Conservation (phyloP, 2,329 filamentous ascomycete species). For the Aspergillus tubingensis region DNA sequence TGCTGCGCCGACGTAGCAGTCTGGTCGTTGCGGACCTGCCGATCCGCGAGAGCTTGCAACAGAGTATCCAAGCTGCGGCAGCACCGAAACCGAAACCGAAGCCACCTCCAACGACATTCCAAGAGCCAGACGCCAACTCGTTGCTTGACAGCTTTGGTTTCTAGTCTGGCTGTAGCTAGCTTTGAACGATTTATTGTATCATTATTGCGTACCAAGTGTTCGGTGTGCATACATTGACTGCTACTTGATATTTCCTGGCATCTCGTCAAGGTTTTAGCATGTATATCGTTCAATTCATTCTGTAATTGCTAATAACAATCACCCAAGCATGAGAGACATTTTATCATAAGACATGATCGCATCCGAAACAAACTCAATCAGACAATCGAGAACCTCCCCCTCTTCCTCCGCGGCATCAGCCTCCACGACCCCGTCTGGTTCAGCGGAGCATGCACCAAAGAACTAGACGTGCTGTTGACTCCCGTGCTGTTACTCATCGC, state of each 20-base stretch:
- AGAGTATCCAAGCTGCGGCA: conserved; percentile 40
- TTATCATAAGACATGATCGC: background rate
- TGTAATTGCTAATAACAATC: background rate
- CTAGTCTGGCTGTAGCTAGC: conserved; percentile 42
- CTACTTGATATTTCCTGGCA: too few species aligned
- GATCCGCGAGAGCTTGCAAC: conserved; percentile 43
- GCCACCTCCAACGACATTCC: conserved; percentile 72
- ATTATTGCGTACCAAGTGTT: too few species aligned
- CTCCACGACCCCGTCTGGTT: background rate
- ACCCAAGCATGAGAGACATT: background rate
- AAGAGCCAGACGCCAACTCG: conserved; percentile 88
- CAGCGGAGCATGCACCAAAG: background rate
- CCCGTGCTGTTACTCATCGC: background rate
- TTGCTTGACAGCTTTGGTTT: conserved; percentile 93
- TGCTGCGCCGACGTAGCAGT: conserved; percentile 72
- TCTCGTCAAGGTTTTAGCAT: too few species aligned
- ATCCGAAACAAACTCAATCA: background rate
- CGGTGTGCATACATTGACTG: too few species aligned
- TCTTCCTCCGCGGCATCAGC: background rate
- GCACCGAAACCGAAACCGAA: conserved; percentile 36
- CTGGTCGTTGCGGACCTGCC: conserved; percentile 73
- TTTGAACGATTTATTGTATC: background rate
- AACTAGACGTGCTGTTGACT: background rate
- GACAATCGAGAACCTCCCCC: background rate
- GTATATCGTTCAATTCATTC: too few species aligned